These are phyloP conservation scores for Beta vulgaris DNA, from an alignment of 148 eudicot species.

Conservation along the genomic window DNA sequence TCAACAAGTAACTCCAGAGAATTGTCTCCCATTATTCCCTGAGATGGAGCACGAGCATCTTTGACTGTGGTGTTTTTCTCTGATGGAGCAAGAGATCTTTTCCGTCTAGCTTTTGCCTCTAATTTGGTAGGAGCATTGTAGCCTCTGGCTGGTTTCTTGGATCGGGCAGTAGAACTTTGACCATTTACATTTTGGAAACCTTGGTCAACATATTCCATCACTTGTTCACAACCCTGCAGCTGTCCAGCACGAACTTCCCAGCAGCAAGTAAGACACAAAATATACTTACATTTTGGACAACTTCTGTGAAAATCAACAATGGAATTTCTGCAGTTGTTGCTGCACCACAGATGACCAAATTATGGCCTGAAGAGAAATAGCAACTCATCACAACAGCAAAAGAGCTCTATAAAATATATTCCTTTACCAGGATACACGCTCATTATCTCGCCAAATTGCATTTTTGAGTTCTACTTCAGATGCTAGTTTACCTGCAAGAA, in stretches of 20 bases:
- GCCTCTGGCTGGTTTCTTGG: not conserved
- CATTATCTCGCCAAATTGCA: constrained; percentile 1
- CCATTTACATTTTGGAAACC: constrained; percentile 44
- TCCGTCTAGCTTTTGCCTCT: not conserved
- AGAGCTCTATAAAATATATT: constrained; percentile 9
- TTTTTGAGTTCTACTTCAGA: constrained; percentile 13
- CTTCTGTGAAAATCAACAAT: constrained; percentile 54
- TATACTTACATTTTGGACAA: constrained; percentile 47
- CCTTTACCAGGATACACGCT: constrained; percentile 29
- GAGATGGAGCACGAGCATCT: not conserved
- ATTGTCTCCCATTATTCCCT: not conserved
- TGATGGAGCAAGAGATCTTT: not conserved
- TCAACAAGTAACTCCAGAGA: not conserved
- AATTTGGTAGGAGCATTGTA: not conserved
- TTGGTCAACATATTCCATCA: constrained; percentile 28
- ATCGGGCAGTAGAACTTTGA: not conserved
- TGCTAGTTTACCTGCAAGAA: constrained; percentile 25
- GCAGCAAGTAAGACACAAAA: constrained; percentile 60
- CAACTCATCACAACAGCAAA: constrained; percentile 2
- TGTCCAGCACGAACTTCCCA: constrained; percentile 49
- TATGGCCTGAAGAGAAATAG: not conserved
- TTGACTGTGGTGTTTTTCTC: constrained; percentile 1
- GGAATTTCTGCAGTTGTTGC: constrained; percentile 52
- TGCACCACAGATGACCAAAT: constrained; percentile 30
- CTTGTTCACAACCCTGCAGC: constrained; percentile 36